Evolutionary conservation across 176 grass and related monocot genomes (phyloP).

Genomic region (Oryza glaberrima): DNA sequence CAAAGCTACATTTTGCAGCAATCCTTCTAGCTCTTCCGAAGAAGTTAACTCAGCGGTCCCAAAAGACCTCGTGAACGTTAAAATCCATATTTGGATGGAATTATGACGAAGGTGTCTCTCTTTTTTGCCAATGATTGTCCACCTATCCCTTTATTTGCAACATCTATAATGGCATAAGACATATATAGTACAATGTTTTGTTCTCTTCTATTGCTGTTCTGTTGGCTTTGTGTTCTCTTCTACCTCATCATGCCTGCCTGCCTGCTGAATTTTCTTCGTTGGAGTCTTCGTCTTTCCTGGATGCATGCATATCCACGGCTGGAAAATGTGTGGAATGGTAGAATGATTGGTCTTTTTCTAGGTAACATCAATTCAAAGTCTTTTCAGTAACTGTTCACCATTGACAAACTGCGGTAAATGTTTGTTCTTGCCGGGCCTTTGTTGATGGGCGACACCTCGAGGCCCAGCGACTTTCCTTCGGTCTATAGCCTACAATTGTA

Average conservation of each 20-base stretch:
- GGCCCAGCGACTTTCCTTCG: constrained; percentile 26
- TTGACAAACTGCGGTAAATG: constrained; percentile 47
- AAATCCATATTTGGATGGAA: too few relatives aligned
- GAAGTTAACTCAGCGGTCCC: too few relatives aligned
- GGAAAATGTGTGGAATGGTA: not conserved
- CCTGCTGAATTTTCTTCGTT: too few relatives aligned
- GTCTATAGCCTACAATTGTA: not conserved
- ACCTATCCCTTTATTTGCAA: not conserved
- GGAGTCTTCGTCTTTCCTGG: not conserved
- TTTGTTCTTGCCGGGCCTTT: constrained; percentile 49
- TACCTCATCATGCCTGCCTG: not conserved
- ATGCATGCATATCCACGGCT: constrained; percentile 24
- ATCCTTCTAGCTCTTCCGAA: too few relatives aligned
- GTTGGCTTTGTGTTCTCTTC: not conserved
- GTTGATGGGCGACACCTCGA: constrained; percentile 36
- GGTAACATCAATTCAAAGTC: constrained; percentile 20
- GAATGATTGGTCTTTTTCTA: constrained; percentile 23
- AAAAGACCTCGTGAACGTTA: too few relatives aligned
- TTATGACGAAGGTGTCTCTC: not conserved
- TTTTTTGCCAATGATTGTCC: not conserved
- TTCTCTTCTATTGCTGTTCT: not conserved
- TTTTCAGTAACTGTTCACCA: constrained; percentile 29
- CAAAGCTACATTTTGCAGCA: too few relatives aligned
- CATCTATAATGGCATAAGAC: not conserved
- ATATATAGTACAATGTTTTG: not conserved